These are phyloP conservation scores for Saccharomyces hybrid DNA, from an alignment of 1,139 yeast species.

Conservation along the genomic window DNA sequence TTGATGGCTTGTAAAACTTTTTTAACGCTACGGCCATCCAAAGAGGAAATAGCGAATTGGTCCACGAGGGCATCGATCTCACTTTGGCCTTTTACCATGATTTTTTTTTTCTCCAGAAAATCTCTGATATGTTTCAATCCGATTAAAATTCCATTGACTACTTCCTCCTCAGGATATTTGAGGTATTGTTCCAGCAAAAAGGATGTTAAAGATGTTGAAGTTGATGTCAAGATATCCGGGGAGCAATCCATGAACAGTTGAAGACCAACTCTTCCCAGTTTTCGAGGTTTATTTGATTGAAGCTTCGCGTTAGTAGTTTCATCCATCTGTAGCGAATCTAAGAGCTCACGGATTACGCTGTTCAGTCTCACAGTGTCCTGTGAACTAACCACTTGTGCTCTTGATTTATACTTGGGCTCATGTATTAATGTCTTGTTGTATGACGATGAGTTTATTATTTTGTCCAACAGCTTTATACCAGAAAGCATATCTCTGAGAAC, in stretches of 20 bases:
- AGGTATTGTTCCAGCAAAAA: constrained; percentile 17
- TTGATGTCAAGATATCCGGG: constrained; percentile 15
- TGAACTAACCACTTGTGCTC: constrained; percentile 20
- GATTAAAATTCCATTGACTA: constrained; percentile 11
- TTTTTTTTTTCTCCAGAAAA: constrained; percentile 13
- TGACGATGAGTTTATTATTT: constrained; percentile 15
- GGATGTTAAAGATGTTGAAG: constrained; percentile 17
- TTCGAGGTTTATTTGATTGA: constrained; percentile 9
- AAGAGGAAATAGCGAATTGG: constrained; percentile 10
- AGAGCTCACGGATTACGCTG: constrained; percentile 16
- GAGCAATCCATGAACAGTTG: constrained; percentile 22
- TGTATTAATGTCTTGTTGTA: constrained; percentile 20
- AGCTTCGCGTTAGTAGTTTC: constrained; percentile 10
- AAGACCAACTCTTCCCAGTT: constrained; percentile 24
- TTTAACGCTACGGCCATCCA: constrained; percentile 7
- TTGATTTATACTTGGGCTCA: constrained; percentile 21
- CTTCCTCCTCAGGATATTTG: constrained; percentile 14
- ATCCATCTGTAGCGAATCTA: constrained; percentile 17
- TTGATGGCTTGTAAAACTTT: constrained; percentile 18
- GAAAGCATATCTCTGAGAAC: constrained; percentile 14
- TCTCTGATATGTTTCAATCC: constrained; percentile 14
- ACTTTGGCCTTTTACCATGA: constrained; percentile 9
- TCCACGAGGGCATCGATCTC: constrained; percentile 19
- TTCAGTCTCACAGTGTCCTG: constrained; percentile 18
- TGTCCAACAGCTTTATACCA: constrained; percentile 18